Conservation (phyloP, 2,329 filamentous ascomycete genomes). For the Pseudogymnoascus sp. region DNA sequence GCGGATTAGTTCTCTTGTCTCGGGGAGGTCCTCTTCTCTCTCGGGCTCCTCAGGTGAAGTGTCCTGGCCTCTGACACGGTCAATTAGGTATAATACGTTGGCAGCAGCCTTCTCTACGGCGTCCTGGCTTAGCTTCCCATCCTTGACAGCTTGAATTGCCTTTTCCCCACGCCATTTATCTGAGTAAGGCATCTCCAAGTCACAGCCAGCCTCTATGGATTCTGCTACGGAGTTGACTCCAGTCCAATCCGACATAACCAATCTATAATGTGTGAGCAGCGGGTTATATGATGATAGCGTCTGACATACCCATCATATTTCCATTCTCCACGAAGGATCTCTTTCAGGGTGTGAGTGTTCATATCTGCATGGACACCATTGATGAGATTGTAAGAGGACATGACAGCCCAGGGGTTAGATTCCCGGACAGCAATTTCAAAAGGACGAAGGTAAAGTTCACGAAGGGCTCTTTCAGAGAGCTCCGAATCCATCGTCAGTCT, state of each 20-base stretch:
- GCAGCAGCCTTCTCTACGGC: slow-evolving; percentile 52
- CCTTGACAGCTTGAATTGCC: slow-evolving; percentile 44
- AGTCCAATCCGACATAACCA: slow-evolving; percentile 53
- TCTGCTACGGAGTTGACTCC: slow-evolving; percentile 50
- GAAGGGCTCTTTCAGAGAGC: slow-evolving; percentile 55
- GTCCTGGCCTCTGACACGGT: slow-evolving; percentile 54
- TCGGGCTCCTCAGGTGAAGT: slow-evolving; percentile 50
- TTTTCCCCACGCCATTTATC: slow-evolving; percentile 50
- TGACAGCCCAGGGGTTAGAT: slow-evolving; percentile 61
- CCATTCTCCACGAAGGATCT: slow-evolving; percentile 55
- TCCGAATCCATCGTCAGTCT: slow-evolving; percentile 57
- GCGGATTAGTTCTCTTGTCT: slow-evolving; percentile 53
- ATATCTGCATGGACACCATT: slow-evolving; percentile 56
- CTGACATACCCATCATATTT: slow-evolving; percentile 48
- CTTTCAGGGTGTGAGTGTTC: slow-evolving; percentile 46
- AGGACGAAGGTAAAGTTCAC: slow-evolving; percentile 66
- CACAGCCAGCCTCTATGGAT: slow-evolving; percentile 47
- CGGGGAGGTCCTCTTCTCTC: slow-evolving; percentile 47
- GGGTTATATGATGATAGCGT: not conserved
- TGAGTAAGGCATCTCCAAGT: slow-evolving; percentile 52
- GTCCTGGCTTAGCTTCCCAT: slow-evolving; percentile 39
- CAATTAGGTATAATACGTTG: slow-evolving; percentile 52
- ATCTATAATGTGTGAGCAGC: slow-evolving; percentile 29
- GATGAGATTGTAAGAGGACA: slow-evolving; percentile 61
- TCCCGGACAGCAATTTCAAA: slow-evolving; percentile 67